Evolutionary conservation across 441 rosid species (phyloP).

Genomic region (Metrosideros polymorpha): DNA sequence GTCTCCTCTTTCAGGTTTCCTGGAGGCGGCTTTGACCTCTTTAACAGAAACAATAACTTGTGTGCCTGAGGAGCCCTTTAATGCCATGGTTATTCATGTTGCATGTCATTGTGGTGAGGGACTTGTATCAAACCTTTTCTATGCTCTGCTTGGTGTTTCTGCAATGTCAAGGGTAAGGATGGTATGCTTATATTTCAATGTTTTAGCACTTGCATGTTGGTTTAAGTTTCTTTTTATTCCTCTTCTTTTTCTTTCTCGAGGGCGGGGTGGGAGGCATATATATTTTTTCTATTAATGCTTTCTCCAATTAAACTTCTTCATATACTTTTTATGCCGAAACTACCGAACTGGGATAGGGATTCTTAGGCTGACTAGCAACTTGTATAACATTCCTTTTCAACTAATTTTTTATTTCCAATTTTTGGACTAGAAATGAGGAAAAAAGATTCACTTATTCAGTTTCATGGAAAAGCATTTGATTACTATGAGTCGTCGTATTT

Average conservation of each 20-base stretch:
- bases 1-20: constrained; percentile 50
- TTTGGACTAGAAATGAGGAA: not conserved
- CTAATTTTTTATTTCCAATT: not conserved
- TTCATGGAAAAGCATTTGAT: too few species aligned
- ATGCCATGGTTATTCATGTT: constrained; percentile 61
- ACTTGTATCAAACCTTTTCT: constrained; percentile 77
- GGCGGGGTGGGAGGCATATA: not conserved
- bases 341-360: not conserved
- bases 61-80: constrained; percentile 64
- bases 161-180: constrained; percentile 94
- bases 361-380: not conserved
- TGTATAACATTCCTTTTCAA: not conserved
- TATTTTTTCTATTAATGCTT: not conserved
- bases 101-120: constrained; percentile 88
- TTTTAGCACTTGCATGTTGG: not conserved
- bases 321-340: not conserved
- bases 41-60: constrained; percentile 48
- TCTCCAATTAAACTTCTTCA: not conserved
- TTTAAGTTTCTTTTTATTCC: not conserved
- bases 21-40: constrained; percentile 60
- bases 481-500: too few species aligned
- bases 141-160: constrained; percentile 95
- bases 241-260: not conserved
- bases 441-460: not conserved
- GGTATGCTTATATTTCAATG: not conserved